These are phyloP conservation scores for Fusarium sp. DNA, from an alignment of 2,329 filamentous ascomycete genomes.

Conservation along the genomic window DNA sequence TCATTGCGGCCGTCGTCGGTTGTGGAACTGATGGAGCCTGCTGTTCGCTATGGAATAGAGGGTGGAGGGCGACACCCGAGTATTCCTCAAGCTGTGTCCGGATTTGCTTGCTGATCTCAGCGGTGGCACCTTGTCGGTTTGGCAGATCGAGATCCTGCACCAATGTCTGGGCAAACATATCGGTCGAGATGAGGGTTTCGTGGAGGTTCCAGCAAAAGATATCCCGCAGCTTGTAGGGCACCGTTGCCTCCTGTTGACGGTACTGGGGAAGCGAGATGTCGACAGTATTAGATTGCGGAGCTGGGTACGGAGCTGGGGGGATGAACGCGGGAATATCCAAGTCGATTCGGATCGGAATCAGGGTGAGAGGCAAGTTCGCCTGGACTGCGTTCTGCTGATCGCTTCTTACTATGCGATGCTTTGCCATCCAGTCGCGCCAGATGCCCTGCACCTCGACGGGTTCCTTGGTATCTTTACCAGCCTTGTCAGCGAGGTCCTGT, in stretches of 20 bases:
- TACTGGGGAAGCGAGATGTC: slow-evolving; percentile 83
- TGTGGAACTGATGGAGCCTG: slow-evolving; percentile 45
- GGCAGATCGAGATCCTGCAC: slow-evolving; percentile 95
- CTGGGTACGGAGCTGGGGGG: slow-evolving; percentile 72
- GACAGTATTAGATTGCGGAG: slow-evolving; percentile 69
- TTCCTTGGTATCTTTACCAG: slow-evolving; percentile 81
- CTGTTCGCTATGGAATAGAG: slow-evolving; percentile 79
- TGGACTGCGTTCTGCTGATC: slow-evolving; percentile 72
- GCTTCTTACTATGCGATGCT: slow-evolving; percentile 66
- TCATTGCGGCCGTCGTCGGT: slow-evolving; percentile 33
- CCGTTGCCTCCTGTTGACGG: slow-evolving; percentile 79
- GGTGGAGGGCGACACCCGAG: slow-evolving; percentile 91
- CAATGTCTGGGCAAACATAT: slow-evolving; percentile 91
- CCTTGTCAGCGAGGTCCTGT: slow-evolving; percentile 75
- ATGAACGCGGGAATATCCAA: slow-evolving; percentile 86
- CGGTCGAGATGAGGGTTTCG: slow-evolving; percentile 91
- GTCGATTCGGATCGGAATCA: slow-evolving; percentile 97
- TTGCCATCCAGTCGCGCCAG: slow-evolving; percentile 96
- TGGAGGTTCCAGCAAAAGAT: slow-evolving; percentile 99
- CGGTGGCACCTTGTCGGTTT: slow-evolving; percentile 73
- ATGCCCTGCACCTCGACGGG: slow-evolving; percentile 90
- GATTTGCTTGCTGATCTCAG: slow-evolving; percentile 92
- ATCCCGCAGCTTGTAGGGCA: slow-evolving; percentile 89
- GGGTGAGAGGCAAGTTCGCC: slow-evolving; percentile 83
- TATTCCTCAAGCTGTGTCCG: slow-evolving; percentile 96